Percentiles rank a stretch among this genome's conserved stretches.
phyloP scores from a whole-genome alignment of 495 filamentous ascomycete genomes.

The Penicillium verhagenii region DNA sequence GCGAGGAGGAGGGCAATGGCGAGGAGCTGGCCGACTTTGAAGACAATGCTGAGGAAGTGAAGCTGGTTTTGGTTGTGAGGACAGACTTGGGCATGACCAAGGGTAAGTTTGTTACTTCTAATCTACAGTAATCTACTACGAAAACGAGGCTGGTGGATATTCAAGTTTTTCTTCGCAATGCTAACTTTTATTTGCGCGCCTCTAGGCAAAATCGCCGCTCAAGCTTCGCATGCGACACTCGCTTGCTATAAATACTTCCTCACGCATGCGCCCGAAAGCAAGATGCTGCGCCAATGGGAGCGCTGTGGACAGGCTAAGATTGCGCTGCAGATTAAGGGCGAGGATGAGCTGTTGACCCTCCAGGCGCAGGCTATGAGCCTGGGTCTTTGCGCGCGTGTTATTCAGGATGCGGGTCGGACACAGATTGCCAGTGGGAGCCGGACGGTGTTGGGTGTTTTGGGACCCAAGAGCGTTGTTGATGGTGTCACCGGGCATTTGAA shows the following conservation, averaged over 20 bases:
- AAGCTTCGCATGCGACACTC: slow-evolving; percentile 92
- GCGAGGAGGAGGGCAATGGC: slow-evolving; percentile 38
- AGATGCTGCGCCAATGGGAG: slow-evolving; percentile 85
- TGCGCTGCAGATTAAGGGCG: slow-evolving; percentile 76
- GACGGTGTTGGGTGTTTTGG: slow-evolving; percentile 89
- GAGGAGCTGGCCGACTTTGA: slow-evolving; percentile 46
- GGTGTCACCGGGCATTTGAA: slow-evolving; percentile 85
- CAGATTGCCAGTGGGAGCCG: slow-evolving; percentile 92
- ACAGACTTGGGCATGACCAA: slow-evolving; percentile 97
- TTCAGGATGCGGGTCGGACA: slow-evolving; percentile 93
- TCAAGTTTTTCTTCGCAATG: background rate
- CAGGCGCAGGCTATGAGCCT: slow-evolving; percentile 77
- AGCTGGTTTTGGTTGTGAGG: slow-evolving; percentile 87
- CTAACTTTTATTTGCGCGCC: background rate
- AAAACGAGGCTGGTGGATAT: too few relatives aligned
- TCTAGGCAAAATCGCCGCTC: slow-evolving; percentile 93
- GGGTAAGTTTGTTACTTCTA: slow-evolving; percentile 60
- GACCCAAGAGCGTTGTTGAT: slow-evolving; percentile 83
- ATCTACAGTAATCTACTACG: too few relatives aligned
- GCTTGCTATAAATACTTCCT: slow-evolving; percentile 89
- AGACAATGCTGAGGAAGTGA: slow-evolving; percentile 75
- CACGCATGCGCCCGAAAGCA: slow-evolving; percentile 52
- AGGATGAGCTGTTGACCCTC: slow-evolving; percentile 77
- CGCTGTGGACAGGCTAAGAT: slow-evolving; percentile 83
- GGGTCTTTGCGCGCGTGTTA: slow-evolving; percentile 82